Base-by-base conservation (phyloP, 352 stramenopile genomes). In the Phytophthora macrochlamydospora region DNA sequence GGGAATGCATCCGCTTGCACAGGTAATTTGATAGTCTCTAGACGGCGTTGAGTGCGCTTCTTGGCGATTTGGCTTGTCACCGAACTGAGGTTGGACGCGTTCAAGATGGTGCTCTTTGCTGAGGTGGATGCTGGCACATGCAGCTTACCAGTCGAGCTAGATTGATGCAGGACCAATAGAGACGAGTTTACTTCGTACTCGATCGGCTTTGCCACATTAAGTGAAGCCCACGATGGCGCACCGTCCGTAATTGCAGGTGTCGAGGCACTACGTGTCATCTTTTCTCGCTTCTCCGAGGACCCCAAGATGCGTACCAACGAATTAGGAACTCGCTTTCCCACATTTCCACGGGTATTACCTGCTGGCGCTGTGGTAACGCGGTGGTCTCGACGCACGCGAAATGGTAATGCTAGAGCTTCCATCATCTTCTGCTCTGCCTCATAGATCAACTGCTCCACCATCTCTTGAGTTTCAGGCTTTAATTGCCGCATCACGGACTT, bases 161-260 rank as follows among this genome's bases (percentile, higher is more conserved):
- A 75, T n/a, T 83, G 67, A 32, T 88, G 79, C 8, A 88, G 54
- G 40, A 88, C 81, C 14, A 89, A 57, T 13, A 89, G 18, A 32
- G 80, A 85, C 9, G 78, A 87, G 49, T 89, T 83, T 45, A 89
- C 80, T 49, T 85, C 76, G 58, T 84, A 87, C 58, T 89, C 79
- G 51, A 76, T 67, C 0, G 79, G 79, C 14, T 85, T 81, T 3
- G 56, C 51, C 4, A 79, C 63, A 52, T 86, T 67, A 1, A 89
- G 55, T 11, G 79, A 86, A 8, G 78, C 76, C 79, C 79, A 89
- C 7, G 79, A 85, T 54, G 67, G 59, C 5, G 59, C 53, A 4
- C 45, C 59, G 53, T 79, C 65, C 14, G 63, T 46, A 37, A 71
- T 56, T 9, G 63, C 51, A 0, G 60, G 54, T 4, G 68, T 59